A percentile compares a stretch with the other conserved stretches of the same genome.
phyloP scores from a whole-genome alignment of 352 stramenopile genomes.

The Phytopythium ostracodes region DNA sequence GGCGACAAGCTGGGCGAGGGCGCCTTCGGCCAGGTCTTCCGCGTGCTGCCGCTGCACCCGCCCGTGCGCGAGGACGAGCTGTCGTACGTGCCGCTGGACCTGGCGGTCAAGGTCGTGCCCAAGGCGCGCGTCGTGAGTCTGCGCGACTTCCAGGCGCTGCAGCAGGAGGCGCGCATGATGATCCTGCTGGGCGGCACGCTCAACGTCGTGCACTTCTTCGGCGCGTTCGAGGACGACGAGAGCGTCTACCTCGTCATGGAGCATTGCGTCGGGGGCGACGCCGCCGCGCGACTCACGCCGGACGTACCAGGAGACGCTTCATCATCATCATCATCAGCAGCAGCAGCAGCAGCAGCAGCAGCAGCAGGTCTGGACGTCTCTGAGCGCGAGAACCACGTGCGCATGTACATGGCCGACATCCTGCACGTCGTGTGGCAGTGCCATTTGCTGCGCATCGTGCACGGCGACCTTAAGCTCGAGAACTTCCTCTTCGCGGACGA shows the following conservation, averaged over 20 bases:
- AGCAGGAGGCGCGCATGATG: conserved; percentile 78
- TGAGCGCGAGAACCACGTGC: conserved; percentile 35
- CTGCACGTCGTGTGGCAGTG: conserved; percentile 80
- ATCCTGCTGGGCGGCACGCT: conserved; percentile 67
- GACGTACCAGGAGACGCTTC: conserved; percentile 2
- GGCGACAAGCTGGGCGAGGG: conserved; percentile 62
- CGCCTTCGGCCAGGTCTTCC: conserved; percentile 64
- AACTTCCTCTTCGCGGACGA: conserved; percentile 76
- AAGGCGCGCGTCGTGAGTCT: conserved; percentile 61
- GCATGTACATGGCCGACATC: conserved; percentile 72
- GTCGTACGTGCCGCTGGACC: conserved; percentile 28
- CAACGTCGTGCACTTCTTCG: conserved; percentile 83
- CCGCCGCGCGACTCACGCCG: conserved; percentile 25
- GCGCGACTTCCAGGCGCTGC: conserved; percentile 55
- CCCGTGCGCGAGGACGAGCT: conserved; percentile 12
- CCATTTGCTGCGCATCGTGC: conserved; percentile 66
- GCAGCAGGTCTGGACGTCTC: no score
- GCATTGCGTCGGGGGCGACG: conserved; percentile 69
- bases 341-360: no score
- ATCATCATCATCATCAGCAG: no score
- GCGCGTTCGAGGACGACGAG: conserved; percentile 68
- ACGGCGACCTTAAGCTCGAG: conserved; percentile 76
- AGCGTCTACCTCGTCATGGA: conserved; percentile 82
- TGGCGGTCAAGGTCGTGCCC: conserved; percentile 75
- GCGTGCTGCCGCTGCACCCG: conserved; percentile 26